Evolutionary conservation across 805 yeast genomes (phyloP), one percentile per base, ranked within the genome.

Genomic region (Candida ovalis): DNA sequence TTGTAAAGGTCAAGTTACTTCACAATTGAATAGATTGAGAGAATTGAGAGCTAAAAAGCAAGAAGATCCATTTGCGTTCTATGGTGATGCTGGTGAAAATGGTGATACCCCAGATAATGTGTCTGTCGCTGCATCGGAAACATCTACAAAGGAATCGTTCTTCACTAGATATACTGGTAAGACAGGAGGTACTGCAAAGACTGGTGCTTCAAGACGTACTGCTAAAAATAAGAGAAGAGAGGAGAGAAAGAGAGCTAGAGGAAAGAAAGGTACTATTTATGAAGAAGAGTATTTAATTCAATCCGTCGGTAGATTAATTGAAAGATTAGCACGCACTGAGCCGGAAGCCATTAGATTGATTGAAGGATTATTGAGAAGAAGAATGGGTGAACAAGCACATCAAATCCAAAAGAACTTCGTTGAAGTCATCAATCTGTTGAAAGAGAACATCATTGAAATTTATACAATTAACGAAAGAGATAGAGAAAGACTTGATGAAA

Each of bases 81-180:
- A 84, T 62, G 96, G 94, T 13, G 73, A 71, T 10, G 80, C 78
- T 40, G 78, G 77, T 19, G 77, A 71, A 19, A 77, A 73, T 37
- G 83, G 73, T 25, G 95, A 88, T 59, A 80, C 88, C 13, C 91
- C 96, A 1, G 99, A 94, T 66, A 88, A 91, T 63, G 94, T 94
- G 9, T 91, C 98, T 0, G 78, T 94, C 54, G 98, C 97, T 0
- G 94, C 96, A 1, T 86, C 96, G 0, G 97, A 90, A 64, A 83
- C 96, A 0, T 88, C 97, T 0, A 88, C 96, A 0, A 86, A 88
- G 25, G 95, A 92, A 35, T 90, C 98, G 0, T 88, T 91, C 66
- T 88, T 89, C 71, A 94, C 99, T 1, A 78, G 96, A 63, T 94
- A 94, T 66, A 94, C 99, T 0, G 99, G 98, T 54, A 91, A 92